Evolutionary conservation across 2,329 filamentous ascomycete species (phyloP), one percentile per base, ranked within the genome.

Genomic region (Phymatotrichopsis omnivora): DNA sequence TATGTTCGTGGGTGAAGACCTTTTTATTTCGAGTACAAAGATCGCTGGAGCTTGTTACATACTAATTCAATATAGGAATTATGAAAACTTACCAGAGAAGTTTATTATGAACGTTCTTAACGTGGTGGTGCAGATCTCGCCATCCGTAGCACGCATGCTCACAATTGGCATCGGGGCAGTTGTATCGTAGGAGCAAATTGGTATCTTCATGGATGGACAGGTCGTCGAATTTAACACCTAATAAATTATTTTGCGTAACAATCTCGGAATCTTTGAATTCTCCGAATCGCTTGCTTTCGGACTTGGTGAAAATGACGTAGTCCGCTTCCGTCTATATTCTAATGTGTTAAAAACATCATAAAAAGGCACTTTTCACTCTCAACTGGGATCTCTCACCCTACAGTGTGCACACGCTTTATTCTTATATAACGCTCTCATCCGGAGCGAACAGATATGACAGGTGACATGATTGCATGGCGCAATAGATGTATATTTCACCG

Each of bases 331-430:
- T 58, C 57, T 58, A 40, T 47, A n/a, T n/a, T n/a, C n/a, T n/a
- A n/a, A n/a, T n/a, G n/a, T n/a, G n/a, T 51, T 52, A 38, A 19
- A 25, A 19, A 42, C 27, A 31, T 51, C 41, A 51, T 44, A 33
- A 31, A 25, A 19, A 16, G 14, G 19, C 27, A 14, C 16, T 17
- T n/a, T n/a, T n/a, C n/a, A n/a, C n/a, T n/a, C n/a, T 11, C 8
- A 19, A 10, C 23, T 23, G 28, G 4, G 10, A 28, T 5, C 12
- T 69, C 80, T 57, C 72, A 87, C 84, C 60, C 91, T 74, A 63
- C 91, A 98, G 64, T 96, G 87, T n/a, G 87, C 83, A 65, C 91
- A 98, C 54, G 87, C 83, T 64, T 93, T 93, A 49, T 80, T 93
- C 69, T 95, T 96, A 67, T 96, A 98, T 33, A 98, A 68, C 1